Evolutionary conservation across 208 protist species (phyloP).

Genomic region (Trypanosoma boissoni): DNA sequence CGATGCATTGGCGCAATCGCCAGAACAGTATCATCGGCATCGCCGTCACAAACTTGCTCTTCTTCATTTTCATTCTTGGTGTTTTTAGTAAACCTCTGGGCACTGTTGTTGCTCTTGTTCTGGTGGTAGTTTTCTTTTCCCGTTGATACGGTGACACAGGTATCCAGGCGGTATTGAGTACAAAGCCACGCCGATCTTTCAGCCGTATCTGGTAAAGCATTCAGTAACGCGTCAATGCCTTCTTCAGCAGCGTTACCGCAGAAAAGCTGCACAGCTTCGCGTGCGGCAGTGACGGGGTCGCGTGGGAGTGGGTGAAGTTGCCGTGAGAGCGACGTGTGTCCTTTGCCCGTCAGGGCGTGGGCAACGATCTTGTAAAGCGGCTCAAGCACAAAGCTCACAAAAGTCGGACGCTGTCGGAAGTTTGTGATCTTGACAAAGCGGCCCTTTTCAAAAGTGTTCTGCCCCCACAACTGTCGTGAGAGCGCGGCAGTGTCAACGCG

Average conservation of each 20-base stretch:
- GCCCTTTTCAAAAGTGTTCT: constrained; percentile 89
- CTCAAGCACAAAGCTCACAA: constrained; percentile 98
- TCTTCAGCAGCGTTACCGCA: constrained; percentile 50
- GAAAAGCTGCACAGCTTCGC: constrained; percentile 72
- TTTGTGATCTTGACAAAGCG: constrained; percentile 57
- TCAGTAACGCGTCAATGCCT: constrained; percentile 59
- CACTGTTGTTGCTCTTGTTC: too few relatives aligned
- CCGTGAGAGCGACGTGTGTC: constrained; percentile 35
- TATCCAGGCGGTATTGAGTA: constrained; percentile 35
- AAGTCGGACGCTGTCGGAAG: constrained; percentile 85
- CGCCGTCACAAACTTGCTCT: too few relatives aligned
- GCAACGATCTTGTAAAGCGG: constrained; percentile 98
- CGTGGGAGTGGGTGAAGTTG: constrained; percentile 50
- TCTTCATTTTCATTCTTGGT: too few relatives aligned
- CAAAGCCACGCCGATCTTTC: constrained; percentile 40
- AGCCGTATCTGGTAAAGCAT: constrained; percentile 41
- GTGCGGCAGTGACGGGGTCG: constrained; percentile 52
- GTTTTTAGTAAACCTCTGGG: too few relatives aligned
- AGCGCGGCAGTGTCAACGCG: constrained; percentile 44
- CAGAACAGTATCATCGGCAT: constrained; percentile 26
- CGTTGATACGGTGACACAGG: neutral
- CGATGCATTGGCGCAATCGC: constrained; percentile 59
- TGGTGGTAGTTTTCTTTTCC: too few relatives aligned
- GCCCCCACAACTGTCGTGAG: constrained; percentile 96
- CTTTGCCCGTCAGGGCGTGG: constrained; percentile 67